These are phyloP conservation scores for Pterocarpus santalinus DNA, from an alignment of 306 rosid species.

Conservation along the genomic window DNA sequence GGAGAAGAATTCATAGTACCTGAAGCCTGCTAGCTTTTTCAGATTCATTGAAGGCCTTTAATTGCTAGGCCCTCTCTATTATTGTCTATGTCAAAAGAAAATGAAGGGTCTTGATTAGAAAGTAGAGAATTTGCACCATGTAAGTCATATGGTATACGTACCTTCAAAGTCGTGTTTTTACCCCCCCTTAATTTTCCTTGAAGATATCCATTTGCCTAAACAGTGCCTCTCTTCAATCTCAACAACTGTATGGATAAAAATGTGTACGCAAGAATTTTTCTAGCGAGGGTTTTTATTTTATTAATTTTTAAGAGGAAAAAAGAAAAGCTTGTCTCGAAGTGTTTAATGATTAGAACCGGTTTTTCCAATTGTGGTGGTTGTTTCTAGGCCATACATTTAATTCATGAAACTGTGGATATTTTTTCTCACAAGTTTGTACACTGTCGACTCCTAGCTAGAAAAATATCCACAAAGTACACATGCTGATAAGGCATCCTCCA, in stretches of 20 bases:
- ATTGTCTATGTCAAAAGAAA: conserved; percentile 44
- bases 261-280: conserved; percentile 5
- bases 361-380: conserved; percentile 39
- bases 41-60: conserved; percentile 78
- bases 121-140: conserved; percentile 28
- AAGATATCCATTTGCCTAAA: neutral
- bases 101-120: conserved; percentile 14
- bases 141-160: conserved; percentile 5
- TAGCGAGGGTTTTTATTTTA: neutral
- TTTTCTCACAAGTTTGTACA: conserved; percentile 35
- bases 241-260: conserved; percentile 10
- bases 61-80: conserved; percentile 70
- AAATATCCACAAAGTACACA: conserved; percentile 50
- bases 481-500: conserved; percentile 49
- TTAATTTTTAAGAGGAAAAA: neutral
- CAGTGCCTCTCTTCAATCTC: neutral
- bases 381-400: conserved; percentile 60
- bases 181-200: neutral
- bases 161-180: neutral
- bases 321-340: conserved; percentile 3
- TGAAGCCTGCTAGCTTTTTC: conserved; percentile 66
- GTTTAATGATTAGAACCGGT: neutral
- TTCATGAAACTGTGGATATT: neutral
- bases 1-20: conserved; percentile 72
- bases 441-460: conserved; percentile 44